phyloP scores from a whole-genome alignment of 805 yeast genomes.

The Dipodascus geniculatus region DNA sequence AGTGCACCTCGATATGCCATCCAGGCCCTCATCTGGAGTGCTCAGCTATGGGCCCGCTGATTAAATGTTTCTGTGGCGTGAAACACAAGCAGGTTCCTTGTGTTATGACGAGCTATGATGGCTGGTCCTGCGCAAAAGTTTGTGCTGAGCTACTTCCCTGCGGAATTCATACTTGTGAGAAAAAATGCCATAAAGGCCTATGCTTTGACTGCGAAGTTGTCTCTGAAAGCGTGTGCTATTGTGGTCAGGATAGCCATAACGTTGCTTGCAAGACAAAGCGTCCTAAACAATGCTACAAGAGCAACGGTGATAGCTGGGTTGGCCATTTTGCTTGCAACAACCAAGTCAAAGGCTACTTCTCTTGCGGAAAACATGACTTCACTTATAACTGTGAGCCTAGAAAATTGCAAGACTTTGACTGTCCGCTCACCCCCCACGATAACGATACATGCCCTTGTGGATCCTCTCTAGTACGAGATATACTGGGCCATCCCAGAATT shows the following conservation, averaged over 20 bases:
- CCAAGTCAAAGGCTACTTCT: conserved; percentile 26
- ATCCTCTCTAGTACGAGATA: conserved; percentile 35
- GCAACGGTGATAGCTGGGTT: conserved; percentile 29
- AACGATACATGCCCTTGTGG: conserved; percentile 77
- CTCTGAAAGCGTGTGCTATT: conserved; percentile 50
- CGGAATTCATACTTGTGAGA: conserved; percentile 54
- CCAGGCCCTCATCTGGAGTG: conserved; percentile 84
- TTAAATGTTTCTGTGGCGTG: conserved; percentile 67
- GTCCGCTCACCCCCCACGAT: conserved; percentile 52
- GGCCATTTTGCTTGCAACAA: conserved; percentile 42
- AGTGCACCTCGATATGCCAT: conserved; percentile 67
- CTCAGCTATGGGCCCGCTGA: conserved; percentile 61
- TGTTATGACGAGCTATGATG: conserved; percentile 55
- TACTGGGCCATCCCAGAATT: conserved; percentile 32
- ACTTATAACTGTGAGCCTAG: conserved; percentile 42
- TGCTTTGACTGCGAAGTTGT: conserved; percentile 61
- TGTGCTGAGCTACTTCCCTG: conserved; percentile 61
- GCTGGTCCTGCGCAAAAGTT: conserved; percentile 53
- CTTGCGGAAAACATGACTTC: conserved; percentile 56
- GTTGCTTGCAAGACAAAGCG: conserved; percentile 12
- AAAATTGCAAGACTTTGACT: conserved; percentile 29
- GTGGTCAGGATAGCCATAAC: conserved; percentile 44
- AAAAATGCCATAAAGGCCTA: conserved; percentile 64
- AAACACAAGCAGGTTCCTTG: conserved; percentile 58
- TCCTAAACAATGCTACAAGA: conserved; percentile 15